These are phyloP conservation scores for Austropuccinia psidii DNA, from an alignment of 1,284 basidiomycete genomes.

Conservation along the genomic window DNA sequence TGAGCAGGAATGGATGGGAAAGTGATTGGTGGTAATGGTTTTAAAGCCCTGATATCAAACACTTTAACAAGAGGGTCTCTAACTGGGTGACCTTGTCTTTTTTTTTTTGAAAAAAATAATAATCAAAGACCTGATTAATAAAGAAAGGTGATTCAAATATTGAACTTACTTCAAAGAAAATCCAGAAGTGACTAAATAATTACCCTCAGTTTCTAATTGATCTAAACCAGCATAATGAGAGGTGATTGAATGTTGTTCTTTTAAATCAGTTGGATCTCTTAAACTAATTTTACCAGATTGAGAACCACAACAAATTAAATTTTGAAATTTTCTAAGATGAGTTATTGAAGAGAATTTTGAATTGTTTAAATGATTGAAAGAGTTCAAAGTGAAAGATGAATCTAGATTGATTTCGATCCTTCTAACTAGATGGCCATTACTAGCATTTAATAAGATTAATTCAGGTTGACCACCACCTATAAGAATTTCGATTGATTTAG, in stretches of 20 bases:
- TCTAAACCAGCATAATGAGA: conserved; percentile 39
- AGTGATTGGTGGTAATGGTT: conserved; percentile 69
- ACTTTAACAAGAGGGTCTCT: conserved; percentile 89
- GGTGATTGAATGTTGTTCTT: conserved; percentile 37
- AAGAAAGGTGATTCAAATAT: neutral
- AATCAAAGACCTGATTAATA: neutral
- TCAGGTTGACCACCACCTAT: conserved; percentile 36
- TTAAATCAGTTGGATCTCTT: conserved; percentile 32
- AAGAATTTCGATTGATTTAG: conserved; percentile 32
- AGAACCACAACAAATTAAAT: conserved; percentile 34
- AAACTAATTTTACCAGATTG: conserved; percentile 33
- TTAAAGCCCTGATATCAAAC: conserved; percentile 77
- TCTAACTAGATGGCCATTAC: conserved; percentile 26
- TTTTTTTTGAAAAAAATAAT: neutral
- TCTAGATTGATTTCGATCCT: conserved; percentile 18
- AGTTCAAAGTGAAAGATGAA: neutral
- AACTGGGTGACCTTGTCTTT: conserved; percentile 76
- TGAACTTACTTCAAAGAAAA: conserved; percentile 36
- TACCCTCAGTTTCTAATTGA: conserved; percentile 36
- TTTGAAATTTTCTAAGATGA: conserved; percentile 33
- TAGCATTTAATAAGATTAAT: conserved; percentile 35
- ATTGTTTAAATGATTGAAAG: neutral
- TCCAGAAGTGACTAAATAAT: conserved; percentile 36
- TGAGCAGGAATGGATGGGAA: conserved; percentile 84
- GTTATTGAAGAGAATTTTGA: conserved; percentile 29